Conservation (phyloP, 2,329 filamentous ascomycete species). For the Colletotrichum gloeosporioides region DNA sequence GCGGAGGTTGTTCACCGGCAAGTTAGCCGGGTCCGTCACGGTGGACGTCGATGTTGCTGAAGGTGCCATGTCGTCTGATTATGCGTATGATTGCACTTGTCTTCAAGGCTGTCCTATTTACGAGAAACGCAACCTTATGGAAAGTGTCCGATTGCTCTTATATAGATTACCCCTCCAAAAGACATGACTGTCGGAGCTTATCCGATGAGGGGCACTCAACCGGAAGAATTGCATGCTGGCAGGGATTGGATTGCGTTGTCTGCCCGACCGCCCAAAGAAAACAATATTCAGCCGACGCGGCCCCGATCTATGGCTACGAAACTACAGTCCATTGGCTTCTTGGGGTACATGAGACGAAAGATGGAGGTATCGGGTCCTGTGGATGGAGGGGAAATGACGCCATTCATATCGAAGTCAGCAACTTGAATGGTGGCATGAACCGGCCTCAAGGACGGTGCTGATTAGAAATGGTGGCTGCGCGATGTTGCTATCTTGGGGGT, state of each 20-base stretch:
- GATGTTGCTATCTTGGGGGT: constrained; percentile 17
- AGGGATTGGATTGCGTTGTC: constrained; percentile 53
- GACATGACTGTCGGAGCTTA: background rate
- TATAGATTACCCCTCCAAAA: constrained; percentile 8
- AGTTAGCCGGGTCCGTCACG: constrained; percentile 22
- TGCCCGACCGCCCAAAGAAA: background rate
- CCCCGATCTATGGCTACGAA: background rate
- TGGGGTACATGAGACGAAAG: background rate
- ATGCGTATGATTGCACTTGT: background rate
- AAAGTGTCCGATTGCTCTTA: background rate
- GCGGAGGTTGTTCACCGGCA: constrained; percentile 29
- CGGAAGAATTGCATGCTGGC: constrained; percentile 41
- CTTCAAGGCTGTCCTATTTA: background rate
- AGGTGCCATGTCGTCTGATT: constrained; percentile 34
- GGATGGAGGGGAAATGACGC: constrained; percentile 11
- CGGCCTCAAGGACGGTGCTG: background rate
- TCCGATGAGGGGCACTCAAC: constrained; percentile 6
- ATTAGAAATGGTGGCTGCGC: constrained; percentile 10
- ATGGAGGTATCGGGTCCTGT: background rate
- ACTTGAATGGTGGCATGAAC: background rate
- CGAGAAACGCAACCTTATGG: too few relatives aligned
- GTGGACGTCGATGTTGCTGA: constrained; percentile 36
- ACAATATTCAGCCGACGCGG: background rate
- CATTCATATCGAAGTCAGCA: background rate
- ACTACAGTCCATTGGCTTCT: background rate